Evolutionary conservation across 768 basidiomycete species (phyloP), one percentile per base, ranked within the genome.

Genomic region (Postia placenta): DNA sequence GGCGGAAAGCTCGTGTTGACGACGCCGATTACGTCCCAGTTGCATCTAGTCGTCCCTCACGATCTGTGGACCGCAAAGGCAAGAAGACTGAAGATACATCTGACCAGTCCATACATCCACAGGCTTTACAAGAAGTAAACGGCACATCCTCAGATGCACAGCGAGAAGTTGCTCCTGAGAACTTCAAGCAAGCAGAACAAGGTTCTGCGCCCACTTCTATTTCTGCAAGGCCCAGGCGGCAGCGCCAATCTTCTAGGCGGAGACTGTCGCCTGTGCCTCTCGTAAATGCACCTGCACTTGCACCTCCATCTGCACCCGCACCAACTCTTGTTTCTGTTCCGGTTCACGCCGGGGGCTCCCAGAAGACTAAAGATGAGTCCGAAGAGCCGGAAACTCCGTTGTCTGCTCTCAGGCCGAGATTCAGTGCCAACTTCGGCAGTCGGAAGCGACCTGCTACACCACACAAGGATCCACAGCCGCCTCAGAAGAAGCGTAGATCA

Each of bases 201-300:
- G 11, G 40, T 5, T 19, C 38, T 39, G 6, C 38, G 17, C 11
- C 40, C 50, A 6, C 47, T 0, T 51, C 53, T 6, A 40, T 14
- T 11, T 45, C 51, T 0, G 11, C 22, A 5, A 42, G 46, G 17
- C n/a, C 49, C 5, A 52, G 45, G 42, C 27, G 56, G n/a, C 41
- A 6, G 12, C 51, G 54, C 3, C 51, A 48, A 30, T 26, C 48
- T 3, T 14, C 45, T 15, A 46, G 51, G 5, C 36, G 26, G 25
- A 40, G 36, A 9, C 17, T 17, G 2, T 37, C 48, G 1, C 45
- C 48, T 27, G 22, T 28, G 7, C 48, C 26, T 2, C 17, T 42
- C 42, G 11, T 14, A 14, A 11, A 14, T 26, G 42, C 5, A 7
- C 5, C 12, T 26, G 24, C 24, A 11, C 9, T 6, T 42, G 38